Percentiles rank a stretch among this genome's conserved stretches.
phyloP scores from a whole-genome alignment of 2,329 filamentous ascomycete genomes.

The Trichoderma polysporum region DNA sequence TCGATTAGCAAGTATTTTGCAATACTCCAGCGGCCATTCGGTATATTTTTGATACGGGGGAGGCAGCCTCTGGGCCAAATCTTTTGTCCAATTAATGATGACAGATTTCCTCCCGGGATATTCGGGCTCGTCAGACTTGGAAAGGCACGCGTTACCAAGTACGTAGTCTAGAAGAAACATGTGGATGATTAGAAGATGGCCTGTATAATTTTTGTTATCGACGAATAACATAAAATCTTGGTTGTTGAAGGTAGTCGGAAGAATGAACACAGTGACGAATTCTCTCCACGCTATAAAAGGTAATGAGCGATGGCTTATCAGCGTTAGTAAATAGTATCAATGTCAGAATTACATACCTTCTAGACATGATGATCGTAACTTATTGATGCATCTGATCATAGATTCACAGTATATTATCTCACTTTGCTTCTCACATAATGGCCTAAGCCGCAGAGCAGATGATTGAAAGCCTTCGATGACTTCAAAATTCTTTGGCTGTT shows the following conservation, averaged over 20 bases:
- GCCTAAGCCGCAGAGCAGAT: slow-evolving; percentile 24
- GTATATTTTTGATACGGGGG: slow-evolving; percentile 23
- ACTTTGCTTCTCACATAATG: slow-evolving; percentile 22
- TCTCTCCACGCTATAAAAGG: slow-evolving; percentile 26
- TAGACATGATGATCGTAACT: slow-evolving; percentile 23
- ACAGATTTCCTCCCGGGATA: slow-evolving; percentile 28
- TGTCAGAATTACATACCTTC: slow-evolving; percentile 22
- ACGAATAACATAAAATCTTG: slow-evolving; percentile 36
- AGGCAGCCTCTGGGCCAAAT: slow-evolving; percentile 26
- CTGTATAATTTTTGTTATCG: slow-evolving; percentile 32
- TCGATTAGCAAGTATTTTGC: slow-evolving; percentile 24
- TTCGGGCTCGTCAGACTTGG: slow-evolving; percentile 25
- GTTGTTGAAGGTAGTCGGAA: slow-evolving; percentile 27
- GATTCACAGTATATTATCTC: slow-evolving; percentile 25
- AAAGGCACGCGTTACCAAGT: slow-evolving; percentile 25
- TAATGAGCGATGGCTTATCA: background rate
- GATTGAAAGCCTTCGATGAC: slow-evolving; percentile 25
- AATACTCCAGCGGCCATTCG: slow-evolving; percentile 28
- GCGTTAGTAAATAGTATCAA: background rate
- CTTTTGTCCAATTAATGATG: slow-evolving; percentile 29
- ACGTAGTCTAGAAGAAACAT: slow-evolving; percentile 37
- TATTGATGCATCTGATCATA: slow-evolving; percentile 22
- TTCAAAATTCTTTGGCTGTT: slow-evolving; percentile 26
- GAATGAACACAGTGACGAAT: slow-evolving; percentile 27
- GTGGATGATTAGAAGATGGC: slow-evolving; percentile 39